Percentiles rank a stretch among this genome's conserved stretches.
phyloP scores from a whole-genome alignment of 2,329 filamentous ascomycete species.

The Paramyrothecium sp. region DNA sequence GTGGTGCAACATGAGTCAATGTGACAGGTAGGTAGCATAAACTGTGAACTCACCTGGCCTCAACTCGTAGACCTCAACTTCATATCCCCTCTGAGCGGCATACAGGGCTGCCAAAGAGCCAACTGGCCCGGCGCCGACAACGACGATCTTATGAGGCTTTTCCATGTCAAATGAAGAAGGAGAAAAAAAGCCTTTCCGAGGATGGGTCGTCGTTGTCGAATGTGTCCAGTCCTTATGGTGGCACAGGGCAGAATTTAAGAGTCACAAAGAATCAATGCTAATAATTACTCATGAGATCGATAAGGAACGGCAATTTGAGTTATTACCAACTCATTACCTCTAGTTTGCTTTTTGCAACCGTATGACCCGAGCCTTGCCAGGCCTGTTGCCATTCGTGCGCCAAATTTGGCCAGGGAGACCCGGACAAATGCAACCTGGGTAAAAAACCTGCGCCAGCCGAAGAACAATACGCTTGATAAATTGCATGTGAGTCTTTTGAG shows the following conservation, averaged over 20 bases:
- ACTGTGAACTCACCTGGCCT: slow-evolving; percentile 69
- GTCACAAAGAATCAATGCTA: background rate
- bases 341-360: background rate
- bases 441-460: too few relatives aligned
- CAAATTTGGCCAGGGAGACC: background rate
- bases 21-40: background rate
- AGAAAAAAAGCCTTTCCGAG: background rate
- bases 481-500: too few relatives aligned
- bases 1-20: background rate
- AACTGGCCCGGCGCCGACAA: slow-evolving; percentile 92
- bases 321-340: background rate
- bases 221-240: too few relatives aligned
- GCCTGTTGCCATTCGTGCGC: background rate
- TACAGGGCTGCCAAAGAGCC: slow-evolving; percentile 91
- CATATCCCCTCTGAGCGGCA: slow-evolving; percentile 80
- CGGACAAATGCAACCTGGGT: too few relatives aligned
- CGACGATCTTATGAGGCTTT: slow-evolving; percentile 64
- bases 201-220: slow-evolving; percentile 1
- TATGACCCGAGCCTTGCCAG: background rate
- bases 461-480: too few relatives aligned
- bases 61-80: slow-evolving; percentile 93
- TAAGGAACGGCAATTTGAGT: background rate
- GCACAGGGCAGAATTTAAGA: slow-evolving; percentile 16
- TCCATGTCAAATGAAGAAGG: slow-evolving; percentile 31
- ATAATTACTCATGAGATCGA: background rate